Base-by-base conservation (phyloP, 148 eudicot species). In the Silene uniflora region DNA sequence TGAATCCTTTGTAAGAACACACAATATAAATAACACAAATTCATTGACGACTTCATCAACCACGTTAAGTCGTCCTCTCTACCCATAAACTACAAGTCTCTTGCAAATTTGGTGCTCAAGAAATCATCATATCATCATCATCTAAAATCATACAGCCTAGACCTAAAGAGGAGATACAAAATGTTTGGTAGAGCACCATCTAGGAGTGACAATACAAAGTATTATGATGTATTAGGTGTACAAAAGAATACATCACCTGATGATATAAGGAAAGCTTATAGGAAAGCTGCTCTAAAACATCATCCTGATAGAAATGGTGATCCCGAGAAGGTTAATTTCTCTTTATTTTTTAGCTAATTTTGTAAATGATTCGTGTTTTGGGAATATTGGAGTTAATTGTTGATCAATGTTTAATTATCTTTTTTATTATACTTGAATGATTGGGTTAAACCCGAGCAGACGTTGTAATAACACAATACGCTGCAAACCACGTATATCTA, bases 221-320 rank as follows among this genome's bases (percentile, higher is more conserved):
- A 81, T 68, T 89, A 89, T 58, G 87, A 85, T 75, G 5, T 82
- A 0, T 63, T 89, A 35, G 92, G 88, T 3, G 92, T 89, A 3
- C 60, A 84, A 0, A 81, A 87, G 69, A 71, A 24, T 67, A 87
- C 92, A 5, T 73, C 83, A 12, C 87, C 76, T 56, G 88, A 87
- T 46, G 92, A 89, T 72, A 72, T 89, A 76, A 85, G 83, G 79
- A 89, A 82, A 86, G 90, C 92, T 22, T 89, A 87, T 32, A 83
- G 82, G 35, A 89, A 87, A 77, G 85, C 88, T 2, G 92, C 92
- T 7, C 85, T 85, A 47, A 85, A 89, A 66, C 85, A 85, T 60
- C 92, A 89, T 27, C 92, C 92, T 21, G 92, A 89, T 72, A 87
- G 85, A 77, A 87, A 88, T 22, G 92, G 92, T 61, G 92, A 89